Evolutionary conservation across 768 basidiomycete genomes (phyloP).

Genomic region (Suillus hirtellus): DNA sequence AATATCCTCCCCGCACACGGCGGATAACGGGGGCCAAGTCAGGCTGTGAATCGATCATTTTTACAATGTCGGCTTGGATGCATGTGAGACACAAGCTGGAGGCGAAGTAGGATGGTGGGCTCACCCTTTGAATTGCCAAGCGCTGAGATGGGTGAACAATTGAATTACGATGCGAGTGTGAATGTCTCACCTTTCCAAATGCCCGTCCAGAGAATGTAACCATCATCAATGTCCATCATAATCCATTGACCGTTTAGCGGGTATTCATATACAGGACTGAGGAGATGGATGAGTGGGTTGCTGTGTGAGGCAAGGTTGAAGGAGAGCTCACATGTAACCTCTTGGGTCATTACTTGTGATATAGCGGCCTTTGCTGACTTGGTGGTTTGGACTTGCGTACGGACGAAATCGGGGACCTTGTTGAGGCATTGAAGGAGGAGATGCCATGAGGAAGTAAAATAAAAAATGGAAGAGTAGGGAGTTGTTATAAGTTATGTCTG

Average conservation of each 20-base stretch:
- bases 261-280: slow-evolving; percentile 84
- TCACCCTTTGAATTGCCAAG: slow-evolving; percentile 88
- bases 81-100: slow-evolving; percentile 21
- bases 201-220: slow-evolving; percentile 89
- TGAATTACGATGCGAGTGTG: not conserved
- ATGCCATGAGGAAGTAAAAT: slow-evolving; percentile 18
- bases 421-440: slow-evolving; percentile 26
- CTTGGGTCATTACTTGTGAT: slow-evolving; percentile 89
- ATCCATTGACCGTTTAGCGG: slow-evolving; percentile 90
- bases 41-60: slow-evolving; percentile 90
- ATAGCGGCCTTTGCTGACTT: slow-evolving; percentile 83
- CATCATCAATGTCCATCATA: slow-evolving; percentile 95
- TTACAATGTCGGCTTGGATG: slow-evolving; percentile 79
- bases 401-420: slow-evolving; percentile 54
- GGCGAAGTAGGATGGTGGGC: slow-evolving; percentile 17
- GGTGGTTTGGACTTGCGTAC: slow-evolving; percentile 73
- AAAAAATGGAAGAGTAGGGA: slow-evolving; percentile 9
- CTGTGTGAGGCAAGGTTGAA: not conserved
- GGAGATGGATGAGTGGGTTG: slow-evolving; percentile 11
- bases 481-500: slow-evolving; percentile 26
- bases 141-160: slow-evolving; percentile 43
- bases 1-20: slow-evolving; percentile 82
- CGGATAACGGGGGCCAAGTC: slow-evolving; percentile 82
- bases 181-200: slow-evolving; percentile 81
- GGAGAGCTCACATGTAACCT: slow-evolving; percentile 74